Percentiles rank a stretch among this genome's conserved stretches.
These are phyloP conservation scores for Nicotiana rustica DNA, from an alignment of 305 asterid species.

Conservation along the genomic window DNA sequence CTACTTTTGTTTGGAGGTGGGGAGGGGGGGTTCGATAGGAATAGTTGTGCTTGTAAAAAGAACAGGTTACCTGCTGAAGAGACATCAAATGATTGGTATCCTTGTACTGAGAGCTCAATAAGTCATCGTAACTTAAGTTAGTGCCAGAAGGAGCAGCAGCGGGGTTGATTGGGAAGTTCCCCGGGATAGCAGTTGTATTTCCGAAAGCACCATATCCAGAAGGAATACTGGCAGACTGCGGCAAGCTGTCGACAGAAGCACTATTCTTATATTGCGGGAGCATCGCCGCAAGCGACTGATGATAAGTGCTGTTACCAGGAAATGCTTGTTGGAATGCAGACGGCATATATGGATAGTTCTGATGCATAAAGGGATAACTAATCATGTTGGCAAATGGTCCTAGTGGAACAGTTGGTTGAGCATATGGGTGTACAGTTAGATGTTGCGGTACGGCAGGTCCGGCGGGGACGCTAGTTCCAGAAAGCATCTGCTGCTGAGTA, in stretches of 20 bases:
- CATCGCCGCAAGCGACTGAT: constrained; percentile 74
- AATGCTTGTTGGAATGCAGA: constrained; percentile 86
- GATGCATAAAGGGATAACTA: constrained; percentile 83
- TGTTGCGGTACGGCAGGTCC: constrained; percentile 74
- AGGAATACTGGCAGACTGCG: constrained; percentile 77
- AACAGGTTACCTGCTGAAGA: constrained; percentile 75
- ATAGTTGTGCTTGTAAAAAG: not conserved
- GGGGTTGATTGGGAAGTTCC: constrained; percentile 69
- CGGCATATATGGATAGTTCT: constrained; percentile 82
- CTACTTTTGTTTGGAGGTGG: no score
- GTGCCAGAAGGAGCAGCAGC: constrained; percentile 79
- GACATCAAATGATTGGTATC: constrained; percentile 72
- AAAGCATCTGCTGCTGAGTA: constrained; percentile 60
- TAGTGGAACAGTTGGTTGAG: constrained; percentile 81
- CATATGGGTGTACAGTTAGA: constrained; percentile 76
- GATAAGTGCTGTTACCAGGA: constrained; percentile 75
- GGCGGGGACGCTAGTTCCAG: constrained; percentile 57
- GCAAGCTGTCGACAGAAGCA: constrained; percentile 67
- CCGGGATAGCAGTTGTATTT: constrained; percentile 58
- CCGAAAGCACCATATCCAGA: constrained; percentile 85
- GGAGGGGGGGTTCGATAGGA: not conserved
- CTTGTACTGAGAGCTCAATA: constrained; percentile 83
- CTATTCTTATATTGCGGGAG: constrained; percentile 83
- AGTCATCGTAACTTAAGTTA: constrained; percentile 68
- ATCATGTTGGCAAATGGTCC: constrained; percentile 85